A percentile compares a stretch with the other conserved stretches of the same genome.
Evolutionary conservation across 441 rosid species (phyloP).

Genomic region (Breynia disticha): DNA sequence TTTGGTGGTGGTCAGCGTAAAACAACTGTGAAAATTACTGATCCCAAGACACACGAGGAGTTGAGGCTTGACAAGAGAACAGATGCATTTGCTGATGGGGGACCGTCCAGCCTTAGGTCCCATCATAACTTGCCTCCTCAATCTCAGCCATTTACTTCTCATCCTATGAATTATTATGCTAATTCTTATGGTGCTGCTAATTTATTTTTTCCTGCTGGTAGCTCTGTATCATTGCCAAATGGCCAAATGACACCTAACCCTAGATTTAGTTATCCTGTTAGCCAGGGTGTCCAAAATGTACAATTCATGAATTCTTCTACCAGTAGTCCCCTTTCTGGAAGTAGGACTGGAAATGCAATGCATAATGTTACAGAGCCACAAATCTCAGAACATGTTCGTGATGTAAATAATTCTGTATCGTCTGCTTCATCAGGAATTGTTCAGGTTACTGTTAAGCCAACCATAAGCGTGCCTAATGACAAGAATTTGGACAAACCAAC

Average conservation of each 20-base stretch:
- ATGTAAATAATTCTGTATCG: constrained; percentile 27
- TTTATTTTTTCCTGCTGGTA: constrained; percentile 36
- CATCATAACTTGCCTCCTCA: constrained; percentile 58
- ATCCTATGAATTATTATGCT: constrained; percentile 47
- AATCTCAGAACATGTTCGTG: constrained; percentile 35
- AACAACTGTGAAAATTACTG: constrained; percentile 73
- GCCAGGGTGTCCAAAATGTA: constrained; percentile 54
- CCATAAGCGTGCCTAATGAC: neutral
- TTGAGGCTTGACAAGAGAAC: constrained; percentile 74
- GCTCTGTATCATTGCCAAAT: constrained; percentile 47
- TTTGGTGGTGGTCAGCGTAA: constrained; percentile 58
- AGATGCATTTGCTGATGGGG: constrained; percentile 51
- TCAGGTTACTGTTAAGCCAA: constrained; percentile 47
- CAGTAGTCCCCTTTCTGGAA: constrained; percentile 25
- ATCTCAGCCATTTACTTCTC: constrained; percentile 50
- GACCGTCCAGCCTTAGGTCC: constrained; percentile 44
- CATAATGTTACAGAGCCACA: constrained; percentile 32
- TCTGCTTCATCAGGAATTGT: constrained; percentile 25
- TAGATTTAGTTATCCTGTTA: constrained; percentile 41
- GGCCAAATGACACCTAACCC: constrained; percentile 51
- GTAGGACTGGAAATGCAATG: constrained; percentile 32
- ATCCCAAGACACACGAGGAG: constrained; percentile 94
- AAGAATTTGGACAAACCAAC: constrained; percentile 1
- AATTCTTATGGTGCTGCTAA: constrained; percentile 34
- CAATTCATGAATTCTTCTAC: constrained; percentile 38